Conservation (phyloP, 2,329 filamentous ascomycete species). For the Cladosporium austrohemisphaericum region DNA sequence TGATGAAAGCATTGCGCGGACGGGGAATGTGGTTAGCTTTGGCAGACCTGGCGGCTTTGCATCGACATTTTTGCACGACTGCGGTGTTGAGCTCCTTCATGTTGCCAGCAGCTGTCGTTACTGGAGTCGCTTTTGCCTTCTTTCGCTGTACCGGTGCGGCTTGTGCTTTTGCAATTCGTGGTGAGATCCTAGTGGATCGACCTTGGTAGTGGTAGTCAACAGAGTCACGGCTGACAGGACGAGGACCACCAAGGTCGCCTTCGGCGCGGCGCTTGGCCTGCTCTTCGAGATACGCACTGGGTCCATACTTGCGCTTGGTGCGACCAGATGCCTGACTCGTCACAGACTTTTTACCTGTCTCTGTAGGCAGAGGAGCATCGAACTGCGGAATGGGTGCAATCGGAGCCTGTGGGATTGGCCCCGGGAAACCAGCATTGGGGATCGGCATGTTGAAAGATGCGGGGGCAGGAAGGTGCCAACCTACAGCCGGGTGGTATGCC, state of each 20-base stretch:
- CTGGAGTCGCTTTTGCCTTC: not conserved
- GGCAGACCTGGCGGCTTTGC: not conserved
- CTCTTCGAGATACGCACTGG: not conserved
- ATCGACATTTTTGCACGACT: not conserved
- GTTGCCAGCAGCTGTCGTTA: not conserved
- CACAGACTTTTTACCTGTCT: not conserved
- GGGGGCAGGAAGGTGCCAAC: not conserved
- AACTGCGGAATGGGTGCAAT: not conserved
- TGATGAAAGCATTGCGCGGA: constrained; percentile 19
- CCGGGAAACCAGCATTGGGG: not conserved
- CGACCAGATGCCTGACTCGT: not conserved
- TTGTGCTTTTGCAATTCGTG: not conserved
- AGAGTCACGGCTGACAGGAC: not conserved
- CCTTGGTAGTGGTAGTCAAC: not conserved
- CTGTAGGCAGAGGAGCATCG: not conserved
- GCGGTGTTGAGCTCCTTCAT: constrained; percentile 10
- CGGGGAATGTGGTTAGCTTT: constrained; percentile 5
- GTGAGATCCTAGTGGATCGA: not conserved
- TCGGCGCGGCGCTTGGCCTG: constrained; percentile 9
- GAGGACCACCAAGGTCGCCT: not conserved
- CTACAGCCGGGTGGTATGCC: not conserved
- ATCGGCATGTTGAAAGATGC: not conserved
- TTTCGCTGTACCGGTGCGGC: not conserved
- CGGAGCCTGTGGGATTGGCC: not conserved
- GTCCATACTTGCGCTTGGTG: constrained; percentile 10